These are phyloP conservation scores for Bruguiera gymnorhiza DNA, from an alignment of 345 rosid genomes.

Conservation along the genomic window DNA sequence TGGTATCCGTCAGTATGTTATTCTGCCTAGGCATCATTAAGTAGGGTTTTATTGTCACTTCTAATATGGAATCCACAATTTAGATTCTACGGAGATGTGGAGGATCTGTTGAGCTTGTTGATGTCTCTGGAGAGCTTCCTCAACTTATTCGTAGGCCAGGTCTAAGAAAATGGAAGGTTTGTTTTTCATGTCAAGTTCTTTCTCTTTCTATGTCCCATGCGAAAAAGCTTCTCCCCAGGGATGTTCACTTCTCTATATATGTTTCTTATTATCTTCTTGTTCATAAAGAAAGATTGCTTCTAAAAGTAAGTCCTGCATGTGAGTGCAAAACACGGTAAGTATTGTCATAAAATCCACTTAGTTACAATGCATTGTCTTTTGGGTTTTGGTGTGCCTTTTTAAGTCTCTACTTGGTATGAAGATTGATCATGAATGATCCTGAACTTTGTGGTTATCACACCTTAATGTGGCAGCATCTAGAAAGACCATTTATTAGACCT, in stretches of 20 bases:
- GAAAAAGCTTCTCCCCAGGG: too few relatives aligned
- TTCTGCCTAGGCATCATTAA: background rate
- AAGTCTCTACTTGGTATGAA: background rate
- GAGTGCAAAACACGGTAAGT: background rate
- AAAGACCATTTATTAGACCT: too few relatives aligned
- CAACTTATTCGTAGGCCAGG: constrained; percentile 84
- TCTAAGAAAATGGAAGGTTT: constrained; percentile 84
- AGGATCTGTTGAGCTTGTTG: constrained; percentile 78
- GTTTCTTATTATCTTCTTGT: too few relatives aligned
- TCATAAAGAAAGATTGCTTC: too few relatives aligned
- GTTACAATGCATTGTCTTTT: background rate
- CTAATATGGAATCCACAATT: background rate
- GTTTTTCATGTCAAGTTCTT: constrained; percentile 12
- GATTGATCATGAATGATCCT: background rate
- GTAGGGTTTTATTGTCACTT: background rate
- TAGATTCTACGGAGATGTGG: constrained; percentile 78
- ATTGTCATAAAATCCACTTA: background rate
- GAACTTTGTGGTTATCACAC: background rate
- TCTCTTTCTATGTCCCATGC: background rate
- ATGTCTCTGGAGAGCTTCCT: constrained; percentile 75
- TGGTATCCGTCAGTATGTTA: background rate
- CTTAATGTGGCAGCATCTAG: too few relatives aligned
- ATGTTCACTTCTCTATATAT: background rate
- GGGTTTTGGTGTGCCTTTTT: background rate
- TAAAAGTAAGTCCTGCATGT: background rate